Percentiles rank a stretch among this genome's conserved stretches.
These are phyloP conservation scores for Barnettozyma hawaiiensis DNA, from an alignment of 1,139 yeast species.

Conservation along the genomic window DNA sequence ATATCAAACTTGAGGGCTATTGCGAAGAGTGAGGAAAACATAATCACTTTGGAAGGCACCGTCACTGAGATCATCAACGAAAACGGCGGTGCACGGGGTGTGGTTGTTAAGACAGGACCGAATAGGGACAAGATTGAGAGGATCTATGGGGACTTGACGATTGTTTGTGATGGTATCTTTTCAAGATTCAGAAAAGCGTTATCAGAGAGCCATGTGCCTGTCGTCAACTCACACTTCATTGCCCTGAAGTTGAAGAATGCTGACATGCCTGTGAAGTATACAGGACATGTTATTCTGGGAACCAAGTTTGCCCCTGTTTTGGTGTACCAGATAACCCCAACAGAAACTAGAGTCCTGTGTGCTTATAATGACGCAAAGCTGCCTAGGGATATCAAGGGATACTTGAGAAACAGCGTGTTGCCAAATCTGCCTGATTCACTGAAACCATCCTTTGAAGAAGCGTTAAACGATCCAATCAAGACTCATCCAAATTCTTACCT, in stretches of 20 bases:
- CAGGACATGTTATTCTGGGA: conserved; percentile 90
- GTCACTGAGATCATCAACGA: conserved; percentile 59
- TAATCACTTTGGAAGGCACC: conserved; percentile 76
- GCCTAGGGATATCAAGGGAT: conserved; percentile 64
- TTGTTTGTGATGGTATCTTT: conserved; percentile 91
- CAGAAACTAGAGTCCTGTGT: conserved; percentile 83
- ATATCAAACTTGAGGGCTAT: conserved; percentile 69
- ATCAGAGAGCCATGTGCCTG: conserved; percentile 51
- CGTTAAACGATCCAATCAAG: conserved; percentile 53
- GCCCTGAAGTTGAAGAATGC: conserved; percentile 77
- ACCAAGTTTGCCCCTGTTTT: conserved; percentile 75
- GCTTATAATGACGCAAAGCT: conserved; percentile 72
- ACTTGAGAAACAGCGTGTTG: conserved; percentile 54
- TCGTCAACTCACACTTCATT: conserved; percentile 76
- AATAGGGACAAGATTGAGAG: conserved; percentile 32
- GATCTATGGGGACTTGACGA: conserved; percentile 57
- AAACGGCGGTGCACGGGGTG: conserved; percentile 60
- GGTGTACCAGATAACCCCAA: conserved; percentile 78
- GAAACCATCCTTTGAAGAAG: conserved; percentile 59
- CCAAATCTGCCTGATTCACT: conserved; percentile 63
- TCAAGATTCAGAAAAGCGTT: conserved; percentile 84
- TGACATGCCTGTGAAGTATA: conserved; percentile 59
- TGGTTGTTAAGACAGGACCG: conserved; percentile 37
- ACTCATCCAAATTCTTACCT: conserved; percentile 94
- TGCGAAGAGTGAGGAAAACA: conserved; percentile 62